Evolutionary conservation across 148 eudicot species (phyloP).

Genomic region (Salicornia ramosissima): DNA sequence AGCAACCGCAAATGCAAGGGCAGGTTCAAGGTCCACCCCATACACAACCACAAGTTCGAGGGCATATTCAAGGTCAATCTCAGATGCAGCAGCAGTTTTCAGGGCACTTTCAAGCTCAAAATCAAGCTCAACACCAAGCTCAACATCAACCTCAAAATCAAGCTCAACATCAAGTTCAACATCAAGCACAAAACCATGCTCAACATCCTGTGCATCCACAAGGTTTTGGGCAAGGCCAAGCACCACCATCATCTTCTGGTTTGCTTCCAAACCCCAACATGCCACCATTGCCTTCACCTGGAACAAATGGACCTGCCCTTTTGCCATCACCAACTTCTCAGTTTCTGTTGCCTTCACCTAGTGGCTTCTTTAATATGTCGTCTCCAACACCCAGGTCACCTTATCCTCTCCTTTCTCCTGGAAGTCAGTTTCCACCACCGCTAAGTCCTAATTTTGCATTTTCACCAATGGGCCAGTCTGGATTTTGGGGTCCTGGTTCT

Average conservation of each 20-base stretch:
- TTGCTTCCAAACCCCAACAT: conserved; percentile 44
- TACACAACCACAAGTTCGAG: conserved; percentile 19
- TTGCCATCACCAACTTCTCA: conserved; percentile 71
- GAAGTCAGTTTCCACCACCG: conserved; percentile 66
- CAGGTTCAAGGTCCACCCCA: conserved; percentile 20
- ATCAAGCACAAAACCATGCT: conserved; percentile 16
- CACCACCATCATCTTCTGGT: conserved; percentile 41
- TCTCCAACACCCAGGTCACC: conserved; percentile 75
- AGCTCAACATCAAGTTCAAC: conserved; percentile 25
- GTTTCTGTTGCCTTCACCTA: conserved; percentile 70
- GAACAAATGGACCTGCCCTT: conserved; percentile 43
- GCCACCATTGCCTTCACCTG: conserved; percentile 56
- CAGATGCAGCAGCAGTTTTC: conserved; percentile 24
- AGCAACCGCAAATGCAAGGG: conserved; percentile 14
- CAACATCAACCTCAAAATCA: conserved; percentile 23
- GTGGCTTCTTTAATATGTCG: conserved; percentile 50
- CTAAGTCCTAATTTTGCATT: conserved; percentile 70
- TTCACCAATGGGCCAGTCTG: conserved; percentile 52
- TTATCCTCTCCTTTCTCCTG: conserved; percentile 75
- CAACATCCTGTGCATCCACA: conserved; percentile 26
- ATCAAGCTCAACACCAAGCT: background rate
- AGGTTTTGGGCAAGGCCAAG: conserved; percentile 31
- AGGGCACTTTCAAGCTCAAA: conserved; percentile 24
- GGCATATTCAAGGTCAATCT: conserved; percentile 27
- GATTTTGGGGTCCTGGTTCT: conserved; percentile 72